Percentiles rank a stretch among this genome's conserved stretches.
Evolutionary conservation across 1,284 basidiomycete species (phyloP).

Genomic region (Malassezia slooffiae): DNA sequence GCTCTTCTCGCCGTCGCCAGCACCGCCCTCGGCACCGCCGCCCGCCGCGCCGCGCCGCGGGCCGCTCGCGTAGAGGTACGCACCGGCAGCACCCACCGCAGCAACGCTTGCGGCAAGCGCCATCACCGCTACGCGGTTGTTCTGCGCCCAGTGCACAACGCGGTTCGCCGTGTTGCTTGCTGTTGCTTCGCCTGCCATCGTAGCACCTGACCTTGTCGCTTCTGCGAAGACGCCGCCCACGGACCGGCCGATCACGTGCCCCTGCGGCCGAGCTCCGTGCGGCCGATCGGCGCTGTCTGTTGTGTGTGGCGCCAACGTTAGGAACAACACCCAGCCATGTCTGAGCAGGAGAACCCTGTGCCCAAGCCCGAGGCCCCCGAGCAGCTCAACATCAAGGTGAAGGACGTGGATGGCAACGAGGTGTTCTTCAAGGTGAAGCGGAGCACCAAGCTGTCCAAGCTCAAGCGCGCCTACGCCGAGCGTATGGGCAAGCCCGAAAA

Average conservation of each 20-base stretch:
- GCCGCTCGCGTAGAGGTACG: conserved; percentile 21
- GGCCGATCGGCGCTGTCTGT: background rate
- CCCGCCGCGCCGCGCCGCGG: background rate
- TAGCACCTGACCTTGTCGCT: background rate
- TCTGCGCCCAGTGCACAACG: conserved; percentile 35
- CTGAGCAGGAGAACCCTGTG: conserved; percentile 27
- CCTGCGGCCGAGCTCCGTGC: conserved; percentile 1
- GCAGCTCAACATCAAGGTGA: conserved; percentile 47
- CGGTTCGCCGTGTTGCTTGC: conserved; percentile 31
- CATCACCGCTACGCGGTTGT: conserved; percentile 36
- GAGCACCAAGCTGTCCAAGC: conserved; percentile 82
- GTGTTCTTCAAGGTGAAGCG: conserved; percentile 98
- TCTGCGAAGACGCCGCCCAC: background rate
- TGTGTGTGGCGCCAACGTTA: too few relatives aligned
- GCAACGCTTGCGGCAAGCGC: conserved; percentile 33
- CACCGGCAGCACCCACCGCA: conserved; percentile 25
- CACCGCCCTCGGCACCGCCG: too few relatives aligned
- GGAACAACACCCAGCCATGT: conserved; percentile 19
- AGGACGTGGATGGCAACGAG: conserved; percentile 59
- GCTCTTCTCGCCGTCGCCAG: conserved; percentile 23
- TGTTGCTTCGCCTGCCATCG: conserved; percentile 14
- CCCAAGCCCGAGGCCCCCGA: conserved; percentile 41
- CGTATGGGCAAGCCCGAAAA: conserved; percentile 67
- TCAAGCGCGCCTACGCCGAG: conserved; percentile 80
- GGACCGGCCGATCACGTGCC: conserved; percentile 11